Percentiles rank a stretch among this genome's conserved stretches.
Conservation (phyloP, 106 monocot genomes). For the Hemerocallis citrina region DNA sequence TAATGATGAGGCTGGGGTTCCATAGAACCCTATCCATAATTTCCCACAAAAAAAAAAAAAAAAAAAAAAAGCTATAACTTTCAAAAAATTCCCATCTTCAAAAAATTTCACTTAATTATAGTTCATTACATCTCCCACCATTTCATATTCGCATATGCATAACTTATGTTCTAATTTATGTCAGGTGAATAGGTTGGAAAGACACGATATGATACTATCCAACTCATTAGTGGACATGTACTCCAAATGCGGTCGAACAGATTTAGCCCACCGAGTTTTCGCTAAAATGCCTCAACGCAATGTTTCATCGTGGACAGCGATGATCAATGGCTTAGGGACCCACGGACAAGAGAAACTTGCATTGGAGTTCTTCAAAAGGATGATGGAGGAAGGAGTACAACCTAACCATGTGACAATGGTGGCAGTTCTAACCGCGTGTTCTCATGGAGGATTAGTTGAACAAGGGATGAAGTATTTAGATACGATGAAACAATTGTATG, state of each 20-base stretch:
- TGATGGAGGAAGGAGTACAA: slow-evolving; percentile 30
- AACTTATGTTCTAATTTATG: too few species aligned
- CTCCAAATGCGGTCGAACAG: slow-evolving; percentile 63
- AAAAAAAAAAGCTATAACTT: too few species aligned
- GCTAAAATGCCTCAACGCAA: slow-evolving; percentile 21
- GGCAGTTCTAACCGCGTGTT: slow-evolving; percentile 49
- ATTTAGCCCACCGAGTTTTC: slow-evolving; percentile 46
- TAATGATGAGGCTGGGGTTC: too few species aligned
- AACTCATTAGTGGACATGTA: slow-evolving; percentile 73
- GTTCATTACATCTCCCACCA: too few species aligned
- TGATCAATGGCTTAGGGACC: slow-evolving; percentile 41
- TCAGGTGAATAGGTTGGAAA: slow-evolving; percentile 18
- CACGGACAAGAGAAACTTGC: slow-evolving; percentile 42
- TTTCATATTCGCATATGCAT: too few species aligned
- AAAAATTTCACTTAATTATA: too few species aligned
- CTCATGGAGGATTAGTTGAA: slow-evolving; percentile 49
- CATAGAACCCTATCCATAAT: too few species aligned
- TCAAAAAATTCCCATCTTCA: too few species aligned
- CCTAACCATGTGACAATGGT: slow-evolving; percentile 65
- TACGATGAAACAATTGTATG: slow-evolving; percentile 19
- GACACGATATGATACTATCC: slow-evolving; percentile 19
- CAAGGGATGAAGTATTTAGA: slow-evolving; percentile 42
- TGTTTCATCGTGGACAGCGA: slow-evolving; percentile 70
- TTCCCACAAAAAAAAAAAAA: too few species aligned
- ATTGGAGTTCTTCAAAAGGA: slow-evolving; percentile 26